These are phyloP conservation scores for Kwoniella shivajii DNA, from an alignment of 1,284 basidiomycete species.

Conservation along the genomic window DNA sequence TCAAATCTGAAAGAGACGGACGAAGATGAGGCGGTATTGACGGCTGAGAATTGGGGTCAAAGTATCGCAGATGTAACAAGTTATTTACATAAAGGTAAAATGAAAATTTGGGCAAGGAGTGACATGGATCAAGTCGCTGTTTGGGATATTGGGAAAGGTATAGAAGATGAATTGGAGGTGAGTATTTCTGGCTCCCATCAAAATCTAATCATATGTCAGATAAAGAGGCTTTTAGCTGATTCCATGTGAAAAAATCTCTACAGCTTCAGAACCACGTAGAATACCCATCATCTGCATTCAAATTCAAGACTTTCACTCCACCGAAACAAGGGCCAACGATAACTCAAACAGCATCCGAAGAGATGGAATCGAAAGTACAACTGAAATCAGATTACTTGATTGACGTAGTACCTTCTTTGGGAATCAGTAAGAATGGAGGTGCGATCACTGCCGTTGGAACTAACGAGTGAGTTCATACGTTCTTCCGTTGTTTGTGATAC, in stretches of 20 bases:
- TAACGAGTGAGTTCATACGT: slow-evolving; percentile 43
- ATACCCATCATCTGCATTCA: slow-evolving; percentile 36
- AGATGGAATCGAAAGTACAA: slow-evolving; percentile 30
- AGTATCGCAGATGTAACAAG: slow-evolving; percentile 46
- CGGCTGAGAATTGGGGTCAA: slow-evolving; percentile 52
- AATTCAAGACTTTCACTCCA: slow-evolving; percentile 32
- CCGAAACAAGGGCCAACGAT: slow-evolving; percentile 28
- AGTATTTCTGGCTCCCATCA: not conserved
- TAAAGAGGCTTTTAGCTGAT: too few relatives aligned
- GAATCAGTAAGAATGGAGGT: slow-evolving; percentile 37
- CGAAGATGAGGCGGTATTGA: slow-evolving; percentile 57
- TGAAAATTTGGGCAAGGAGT: slow-evolving; percentile 52
- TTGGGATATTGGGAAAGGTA: slow-evolving; percentile 42
- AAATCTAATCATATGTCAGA: not conserved
- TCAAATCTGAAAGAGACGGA: slow-evolving; percentile 54
- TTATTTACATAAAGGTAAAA: slow-evolving; percentile 32
- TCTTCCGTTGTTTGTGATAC: not conserved
- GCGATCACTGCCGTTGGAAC: slow-evolving; percentile 47
- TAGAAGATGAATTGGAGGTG: slow-evolving; percentile 46
- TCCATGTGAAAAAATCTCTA: too few relatives aligned
- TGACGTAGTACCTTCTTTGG: slow-evolving; percentile 49
- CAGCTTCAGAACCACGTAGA: slow-evolving; percentile 38
- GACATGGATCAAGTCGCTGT: slow-evolving; percentile 53
- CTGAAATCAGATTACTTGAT: slow-evolving; percentile 48
- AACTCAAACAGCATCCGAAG: slow-evolving; percentile 37